These are phyloP conservation scores for Sordaria brevicollis DNA, from an alignment of 495 filamentous ascomycete genomes.

Conservation along the genomic window DNA sequence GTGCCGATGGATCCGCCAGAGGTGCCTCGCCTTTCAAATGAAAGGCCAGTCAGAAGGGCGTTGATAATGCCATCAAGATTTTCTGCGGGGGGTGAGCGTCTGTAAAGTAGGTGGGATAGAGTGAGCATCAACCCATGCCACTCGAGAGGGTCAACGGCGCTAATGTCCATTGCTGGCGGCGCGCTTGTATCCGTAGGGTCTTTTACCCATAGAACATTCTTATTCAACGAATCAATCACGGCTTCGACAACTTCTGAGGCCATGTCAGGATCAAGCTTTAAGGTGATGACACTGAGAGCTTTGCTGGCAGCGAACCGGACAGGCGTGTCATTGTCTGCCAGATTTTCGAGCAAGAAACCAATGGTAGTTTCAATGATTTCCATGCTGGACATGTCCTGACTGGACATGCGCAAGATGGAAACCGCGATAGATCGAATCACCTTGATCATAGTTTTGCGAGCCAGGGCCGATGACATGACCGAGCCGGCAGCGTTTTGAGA, in stretches of 20 bases:
- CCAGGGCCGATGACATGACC: constrained; percentile 58
- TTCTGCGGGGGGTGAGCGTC: constrained; percentile 55
- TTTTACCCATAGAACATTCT: constrained; percentile 59
- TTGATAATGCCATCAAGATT: constrained; percentile 61
- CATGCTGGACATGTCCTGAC: constrained; percentile 34
- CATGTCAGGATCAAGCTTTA: constrained; percentile 69
- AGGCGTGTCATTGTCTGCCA: constrained; percentile 78
- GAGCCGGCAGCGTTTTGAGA: constrained; percentile 29
- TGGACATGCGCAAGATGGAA: constrained; percentile 41
- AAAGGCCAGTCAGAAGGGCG: constrained; percentile 60
- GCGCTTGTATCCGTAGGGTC: constrained; percentile 19
- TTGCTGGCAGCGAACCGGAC: constrained; percentile 88
- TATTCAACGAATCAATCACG: constrained; percentile 61
- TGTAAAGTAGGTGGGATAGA: constrained; percentile 73
- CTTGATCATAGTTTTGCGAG: constrained; percentile 74
- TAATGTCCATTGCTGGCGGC: constrained; percentile 47
- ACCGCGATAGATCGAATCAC: constrained; percentile 61
- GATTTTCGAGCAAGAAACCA: constrained; percentile 51
- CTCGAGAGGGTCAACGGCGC: constrained; percentile 62
- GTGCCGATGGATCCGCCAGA: constrained; percentile 77
- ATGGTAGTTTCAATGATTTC: constrained; percentile 65
- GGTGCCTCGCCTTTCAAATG: constrained; percentile 74
- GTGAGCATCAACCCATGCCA: constrained; percentile 93
- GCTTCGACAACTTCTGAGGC: constrained; percentile 77
- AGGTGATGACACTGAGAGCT: constrained; percentile 73